A percentile compares a stretch with the other conserved stretches of the same genome.
Evolutionary conservation across 2,329 filamentous ascomycete genomes (phyloP).

Genomic region (Xylariaceae sp.): DNA sequence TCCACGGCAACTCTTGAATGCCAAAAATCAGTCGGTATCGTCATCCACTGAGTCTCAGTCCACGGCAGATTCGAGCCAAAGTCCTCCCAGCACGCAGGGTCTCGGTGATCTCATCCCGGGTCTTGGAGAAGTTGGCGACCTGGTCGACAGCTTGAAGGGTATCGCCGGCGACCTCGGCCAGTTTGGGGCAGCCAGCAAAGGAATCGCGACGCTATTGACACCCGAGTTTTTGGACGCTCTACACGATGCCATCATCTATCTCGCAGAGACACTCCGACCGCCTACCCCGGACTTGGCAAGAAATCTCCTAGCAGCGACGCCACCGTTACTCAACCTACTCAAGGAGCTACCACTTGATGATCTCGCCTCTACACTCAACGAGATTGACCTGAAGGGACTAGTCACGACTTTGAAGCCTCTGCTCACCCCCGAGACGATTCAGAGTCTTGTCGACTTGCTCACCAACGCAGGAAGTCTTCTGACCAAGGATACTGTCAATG

Average conservation of each 20-base stretch:
- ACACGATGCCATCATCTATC: slow-evolving; percentile 39
- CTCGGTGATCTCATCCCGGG: slow-evolving; percentile 23
- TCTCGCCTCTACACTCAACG: slow-evolving; percentile 31
- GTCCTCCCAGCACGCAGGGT: slow-evolving; percentile 1
- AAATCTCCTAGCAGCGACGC: slow-evolving; percentile 27
- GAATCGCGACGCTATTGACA: slow-evolving; percentile 32
- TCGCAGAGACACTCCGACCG: slow-evolving; percentile 36
- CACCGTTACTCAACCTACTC: slow-evolving; percentile 28
- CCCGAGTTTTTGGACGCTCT: slow-evolving; percentile 38
- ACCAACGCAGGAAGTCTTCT: slow-evolving; percentile 17
- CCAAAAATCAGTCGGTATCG: slow-evolving; percentile 21
- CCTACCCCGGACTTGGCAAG: slow-evolving; percentile 32
- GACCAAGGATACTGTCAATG: slow-evolving; percentile 16
- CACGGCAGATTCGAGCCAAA: slow-evolving; percentile 14
- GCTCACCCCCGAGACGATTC: slow-evolving; percentile 16
- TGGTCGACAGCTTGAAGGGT: slow-evolving; percentile 24
- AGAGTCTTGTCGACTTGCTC: slow-evolving; percentile 16
- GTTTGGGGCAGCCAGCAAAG: slow-evolving; percentile 29
- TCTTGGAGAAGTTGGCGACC: slow-evolving; percentile 27
- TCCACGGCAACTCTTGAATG: slow-evolving; percentile 19
- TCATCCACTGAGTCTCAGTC: slow-evolving; percentile 17
- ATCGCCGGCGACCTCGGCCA: slow-evolving; percentile 28
- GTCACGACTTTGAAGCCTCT: slow-evolving; percentile 35
- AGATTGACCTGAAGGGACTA: slow-evolving; percentile 34
- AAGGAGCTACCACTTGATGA: slow-evolving; percentile 33